phyloP scores from a whole-genome alignment of 352 stramenopile genomes.

The Phytophthora fragariaefolia region DNA sequence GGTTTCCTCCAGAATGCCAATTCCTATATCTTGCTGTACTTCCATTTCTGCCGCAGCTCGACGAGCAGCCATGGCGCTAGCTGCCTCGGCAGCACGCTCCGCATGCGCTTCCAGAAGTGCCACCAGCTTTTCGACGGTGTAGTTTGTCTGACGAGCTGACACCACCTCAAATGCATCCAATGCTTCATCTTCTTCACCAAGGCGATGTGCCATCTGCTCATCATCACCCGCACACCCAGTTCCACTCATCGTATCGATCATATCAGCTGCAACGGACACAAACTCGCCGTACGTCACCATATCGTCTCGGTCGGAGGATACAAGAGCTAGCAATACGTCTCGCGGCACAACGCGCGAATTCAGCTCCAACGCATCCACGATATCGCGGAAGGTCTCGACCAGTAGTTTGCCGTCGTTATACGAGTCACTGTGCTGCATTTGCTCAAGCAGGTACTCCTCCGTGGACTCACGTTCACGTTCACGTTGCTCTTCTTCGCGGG shows the following conservation, averaged over 20 bases:
- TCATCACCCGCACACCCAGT: constrained; percentile 13
- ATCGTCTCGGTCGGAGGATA: constrained; percentile 56
- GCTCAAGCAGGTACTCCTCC: constrained; percentile 67
- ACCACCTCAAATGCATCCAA: constrained; percentile 42
- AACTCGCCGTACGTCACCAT: constrained; percentile 64
- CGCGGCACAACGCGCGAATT: constrained; percentile 30
- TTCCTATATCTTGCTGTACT: constrained; percentile 8
- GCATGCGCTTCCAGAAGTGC: constrained; percentile 43
- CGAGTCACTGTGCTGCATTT: constrained; percentile 64
- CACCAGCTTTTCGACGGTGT: constrained; percentile 52
- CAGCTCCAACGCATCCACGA: background rate
- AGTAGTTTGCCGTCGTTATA: constrained; percentile 70
- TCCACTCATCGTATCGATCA: constrained; percentile 53
- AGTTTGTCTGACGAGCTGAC: constrained; percentile 38
- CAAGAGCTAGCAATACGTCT: constrained; percentile 65
- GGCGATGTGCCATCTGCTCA: constrained; percentile 8
- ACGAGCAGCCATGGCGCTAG: constrained; percentile 22
- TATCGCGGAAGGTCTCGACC: constrained; percentile 52
- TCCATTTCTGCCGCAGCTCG: constrained; percentile 18
- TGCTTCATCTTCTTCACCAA: constrained; percentile 17
- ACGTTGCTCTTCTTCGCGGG: constrained; percentile 45
- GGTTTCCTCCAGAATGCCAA: constrained; percentile 19
- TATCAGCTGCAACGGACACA: constrained; percentile 53
- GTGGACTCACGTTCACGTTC: constrained; percentile 46
- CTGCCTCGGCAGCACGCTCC: constrained; percentile 25